Base-by-base conservation (phyloP, 306 rosid genomes). In the Cicer chorassanicum region DNA sequence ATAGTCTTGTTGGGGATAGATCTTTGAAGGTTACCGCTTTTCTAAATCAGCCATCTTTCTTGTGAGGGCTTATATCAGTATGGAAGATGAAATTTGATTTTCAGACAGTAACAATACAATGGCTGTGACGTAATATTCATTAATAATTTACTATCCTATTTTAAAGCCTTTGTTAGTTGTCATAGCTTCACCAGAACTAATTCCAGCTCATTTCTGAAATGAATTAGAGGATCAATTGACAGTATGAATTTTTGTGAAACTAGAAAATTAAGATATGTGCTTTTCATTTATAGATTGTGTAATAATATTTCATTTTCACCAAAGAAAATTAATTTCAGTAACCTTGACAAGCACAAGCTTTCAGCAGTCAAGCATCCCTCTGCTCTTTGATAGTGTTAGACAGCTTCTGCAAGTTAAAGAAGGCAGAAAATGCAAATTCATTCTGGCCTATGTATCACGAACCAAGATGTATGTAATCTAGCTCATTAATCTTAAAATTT, bases 401-500 rank as follows among this genome's bases (percentile, higher is more conserved):
- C 85, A 73, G 83, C 89, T 93, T 24, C 90, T 93, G 80, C 85
- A 8, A 81, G 87, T 63, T 45, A 78, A 92, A 75, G 87, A 75
- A 55, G 81, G 86, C 65, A 84, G 86, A 42, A 65, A 78, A 57
- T 89, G 96, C 89, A 93, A 88, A 80, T 93, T 93, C 90, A 89
- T 91, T 65, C 93, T 93, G 24, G 97, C 93, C 64, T 93, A 93
- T 59, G 91, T 93, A 57, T 93, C 98, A 76, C 86, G 98, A 74
- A 85, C 92, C 18, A 91, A 87, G 83, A 80, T 6, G 96, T 91
- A 84, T 59, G 97, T 62, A 75, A 42, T 49, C 36, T 54, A 45
- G 43, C 71, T 66, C 70, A 14, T 77, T 69, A 72, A 50, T 76
- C 68, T 67, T 46, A 56, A 14, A 15, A 15, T 53, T 6, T n/a